Evolutionary conservation across 352 stramenopile species (phyloP), one percentile per base, ranked within the genome.

Genomic region (Discostella stelligera): DNA sequence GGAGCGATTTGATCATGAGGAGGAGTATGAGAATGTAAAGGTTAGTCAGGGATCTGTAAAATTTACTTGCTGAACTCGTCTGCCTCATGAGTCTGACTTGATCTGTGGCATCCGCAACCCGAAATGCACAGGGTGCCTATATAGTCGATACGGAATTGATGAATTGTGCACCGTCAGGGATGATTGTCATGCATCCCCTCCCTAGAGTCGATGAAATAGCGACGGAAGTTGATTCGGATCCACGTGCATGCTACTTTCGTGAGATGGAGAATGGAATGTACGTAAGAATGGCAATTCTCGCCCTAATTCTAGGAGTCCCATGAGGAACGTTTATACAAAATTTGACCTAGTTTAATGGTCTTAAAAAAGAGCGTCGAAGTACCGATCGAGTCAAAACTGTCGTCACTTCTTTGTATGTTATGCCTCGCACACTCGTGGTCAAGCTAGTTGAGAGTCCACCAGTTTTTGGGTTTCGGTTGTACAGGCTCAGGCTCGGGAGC

Each of bases 241-340:
- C 96, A 46, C 93, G 96, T 56, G 96, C 96, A 46, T 96, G 95
- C 10, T 99, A 99, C 85, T 99, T 98, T 80, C 90, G 96, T 71
- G 96, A 99, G 89, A 98, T 94, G 90, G 86, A 94, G 64, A 96
- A 99, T 90, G 97, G 97, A 67, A 99, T 99, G 96, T 99, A 96
- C 86, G 95, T 98, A 71, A 94, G 97, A 81, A 99, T 99, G 96
- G 97, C 97, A 53, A 82, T 99, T 74, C 91, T 99, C 54, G 93
- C 95, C 30, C 89, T 98, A 8, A 90, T 98, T 20, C 77, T 98
- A n/a, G 71, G 82, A 60, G 48, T 55, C 56, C 70, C 76, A 9
- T 80, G 37, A 70, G 0, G 25, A 25, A 23, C 5, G 27, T 32
- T 32, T 6, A 32, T 32, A 32, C 27, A 32, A 55, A 58, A 25